Conservation (phyloP, 2,329 filamentous ascomycete species). For the Uncinocarpus reesii region DNA sequence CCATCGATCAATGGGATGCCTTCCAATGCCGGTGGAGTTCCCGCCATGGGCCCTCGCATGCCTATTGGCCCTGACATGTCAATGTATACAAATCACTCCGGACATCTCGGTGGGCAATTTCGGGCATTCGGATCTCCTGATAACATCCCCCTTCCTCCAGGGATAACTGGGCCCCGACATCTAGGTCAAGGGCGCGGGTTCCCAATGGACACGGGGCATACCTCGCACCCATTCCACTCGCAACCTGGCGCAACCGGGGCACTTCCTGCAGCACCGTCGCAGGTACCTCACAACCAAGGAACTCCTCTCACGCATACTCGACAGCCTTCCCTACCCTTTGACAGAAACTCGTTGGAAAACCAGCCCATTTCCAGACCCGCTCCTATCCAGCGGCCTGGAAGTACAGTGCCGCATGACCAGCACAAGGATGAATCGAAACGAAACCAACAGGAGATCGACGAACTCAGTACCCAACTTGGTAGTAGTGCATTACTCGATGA, state of each 20-base stretch:
- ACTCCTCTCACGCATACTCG: slow-evolving; percentile 56
- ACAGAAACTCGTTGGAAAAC: slow-evolving; percentile 51
- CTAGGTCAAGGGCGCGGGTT: slow-evolving; percentile 48
- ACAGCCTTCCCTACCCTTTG: slow-evolving; percentile 58
- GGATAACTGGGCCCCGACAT: slow-evolving; percentile 52
- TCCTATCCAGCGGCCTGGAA: slow-evolving; percentile 79
- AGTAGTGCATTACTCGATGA: slow-evolving; percentile 77
- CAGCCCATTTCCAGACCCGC: slow-evolving; percentile 72
- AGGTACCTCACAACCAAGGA: slow-evolving; percentile 27
- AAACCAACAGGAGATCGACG: slow-evolving; percentile 53
- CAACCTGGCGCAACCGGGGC: slow-evolving; percentile 36
- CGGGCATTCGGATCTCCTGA: slow-evolving; percentile 44
- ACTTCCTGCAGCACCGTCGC: slow-evolving; percentile 26
- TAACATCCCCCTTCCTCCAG: slow-evolving; percentile 46
- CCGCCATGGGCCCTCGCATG: slow-evolving; percentile 44
- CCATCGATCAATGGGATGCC: slow-evolving; percentile 49
- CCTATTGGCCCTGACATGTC: slow-evolving; percentile 44
- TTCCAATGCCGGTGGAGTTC: slow-evolving; percentile 46
- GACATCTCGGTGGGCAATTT: slow-evolving; percentile 45
- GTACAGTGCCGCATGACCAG: slow-evolving; percentile 48
- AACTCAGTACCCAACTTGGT: slow-evolving; percentile 68
- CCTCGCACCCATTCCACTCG: slow-evolving; percentile 33
- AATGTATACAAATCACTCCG: slow-evolving; percentile 44
- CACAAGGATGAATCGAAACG: slow-evolving; percentile 33
- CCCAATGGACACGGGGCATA: slow-evolving; percentile 38